Conservation (phyloP, 2,329 filamentous ascomycete species). For the Botrytis porri region DNA sequence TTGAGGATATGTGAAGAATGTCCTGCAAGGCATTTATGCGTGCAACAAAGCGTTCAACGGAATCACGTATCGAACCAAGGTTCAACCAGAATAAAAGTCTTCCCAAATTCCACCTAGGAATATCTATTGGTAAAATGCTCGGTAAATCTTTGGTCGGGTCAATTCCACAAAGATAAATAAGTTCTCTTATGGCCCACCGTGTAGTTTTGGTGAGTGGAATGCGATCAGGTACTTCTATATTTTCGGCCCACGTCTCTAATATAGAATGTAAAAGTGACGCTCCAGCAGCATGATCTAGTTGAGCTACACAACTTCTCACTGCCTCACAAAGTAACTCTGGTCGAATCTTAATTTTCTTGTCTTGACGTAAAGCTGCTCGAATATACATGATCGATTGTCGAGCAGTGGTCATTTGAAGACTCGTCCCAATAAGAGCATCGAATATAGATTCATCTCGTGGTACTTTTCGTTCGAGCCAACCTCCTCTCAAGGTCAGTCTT, state of each 20-base stretch:
- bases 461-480: conserved; percentile 29
- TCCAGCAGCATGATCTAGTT: conserved; percentile 29
- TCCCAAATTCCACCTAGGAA: conserved; percentile 23
- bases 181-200: conserved; percentile 27
- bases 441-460: conserved; percentile 32
- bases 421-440: conserved; percentile 33
- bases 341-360: conserved; percentile 23
- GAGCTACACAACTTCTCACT: conserved; percentile 27
- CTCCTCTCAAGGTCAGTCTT: conserved; percentile 26
- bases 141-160: conserved; percentile 20
- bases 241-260: conserved; percentile 27
- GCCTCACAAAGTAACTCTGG: conserved; percentile 27
- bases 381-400: conserved; percentile 30
- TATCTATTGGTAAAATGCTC: conserved; percentile 18
- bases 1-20: background rate
- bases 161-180: conserved; percentile 32
- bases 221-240: background rate
- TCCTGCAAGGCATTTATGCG: background rate
- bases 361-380: conserved; percentile 33
- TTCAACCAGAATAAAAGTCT: conserved; percentile 27
- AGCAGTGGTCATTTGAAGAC: conserved; percentile 27
- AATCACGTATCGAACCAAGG: conserved; percentile 24
- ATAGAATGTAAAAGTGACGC: conserved; percentile 29
- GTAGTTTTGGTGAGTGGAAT: conserved; percentile 24
- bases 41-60: conserved; percentile 18